A percentile compares a stretch with the other conserved stretches of the same genome.
These are phyloP conservation scores for Tanacetum coccineum DNA, from an alignment of 129 eudicot species.

Conservation along the genomic window DNA sequence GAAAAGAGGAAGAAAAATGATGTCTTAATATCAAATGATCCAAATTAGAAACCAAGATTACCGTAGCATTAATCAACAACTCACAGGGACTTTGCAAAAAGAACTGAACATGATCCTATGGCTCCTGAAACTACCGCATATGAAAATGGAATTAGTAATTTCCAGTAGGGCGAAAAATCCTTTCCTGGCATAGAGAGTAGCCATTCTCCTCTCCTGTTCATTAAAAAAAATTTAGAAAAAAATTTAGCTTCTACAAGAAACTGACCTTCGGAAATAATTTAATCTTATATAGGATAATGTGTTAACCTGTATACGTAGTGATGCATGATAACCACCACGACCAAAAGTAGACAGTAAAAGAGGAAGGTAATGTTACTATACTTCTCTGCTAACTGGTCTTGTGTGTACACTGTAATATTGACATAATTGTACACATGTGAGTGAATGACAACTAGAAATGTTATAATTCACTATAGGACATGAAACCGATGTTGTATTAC, in stretches of 20 bases:
- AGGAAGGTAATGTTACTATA: slow-evolving; percentile 80
- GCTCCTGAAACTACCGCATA: slow-evolving; percentile 98
- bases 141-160: slow-evolving; percentile 83
- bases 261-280: background rate
- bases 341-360: slow-evolving; percentile 72
- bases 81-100: slow-evolving; percentile 97
- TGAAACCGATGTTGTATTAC: slow-evolving; percentile 40
- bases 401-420: slow-evolving; percentile 71
- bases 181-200: slow-evolving; percentile 59
- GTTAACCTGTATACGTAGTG: slow-evolving; percentile 78
- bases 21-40: background rate
- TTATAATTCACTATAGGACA: background rate
- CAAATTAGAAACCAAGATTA: slow-evolving; percentile 6
- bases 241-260: no score
- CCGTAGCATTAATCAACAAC: slow-evolving; percentile 21
- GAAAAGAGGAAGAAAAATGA: slow-evolving; percentile 28
- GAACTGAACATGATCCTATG: slow-evolving; percentile 94
- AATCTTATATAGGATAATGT: background rate
- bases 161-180: slow-evolving; percentile 72
- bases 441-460: background rate
- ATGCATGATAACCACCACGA: slow-evolving; percentile 62
- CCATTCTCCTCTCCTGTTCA: slow-evolving; percentile 82
- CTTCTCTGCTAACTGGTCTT: slow-evolving; percentile 93
- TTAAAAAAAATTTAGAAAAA: slow-evolving; percentile 15
- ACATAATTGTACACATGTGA: background rate